phyloP scores from a whole-genome alignment of 371 early-diverging fungal genomes.

The Batkoa obscura region DNA sequence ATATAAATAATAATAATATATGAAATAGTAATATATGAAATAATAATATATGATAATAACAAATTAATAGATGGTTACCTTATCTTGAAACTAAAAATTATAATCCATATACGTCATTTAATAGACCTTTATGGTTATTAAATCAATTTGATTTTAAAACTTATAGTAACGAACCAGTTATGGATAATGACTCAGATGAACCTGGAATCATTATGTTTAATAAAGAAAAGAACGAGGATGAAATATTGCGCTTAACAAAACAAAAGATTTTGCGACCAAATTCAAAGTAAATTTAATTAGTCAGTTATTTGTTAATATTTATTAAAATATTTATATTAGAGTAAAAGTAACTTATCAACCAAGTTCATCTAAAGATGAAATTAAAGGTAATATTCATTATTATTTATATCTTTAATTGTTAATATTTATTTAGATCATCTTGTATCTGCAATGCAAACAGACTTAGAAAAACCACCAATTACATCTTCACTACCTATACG shows the following conservation, averaged over 20 bases:
- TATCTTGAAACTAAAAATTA: not conserved
- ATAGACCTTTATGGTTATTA: not conserved
- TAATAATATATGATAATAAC: no score
- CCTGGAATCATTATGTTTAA: not conserved
- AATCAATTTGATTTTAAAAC: constrained; percentile 3
- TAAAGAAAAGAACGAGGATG: not conserved
- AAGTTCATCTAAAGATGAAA: not conserved
- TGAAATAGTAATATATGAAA: no score
- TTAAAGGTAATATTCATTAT: not conserved
- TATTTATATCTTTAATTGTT: not conserved
- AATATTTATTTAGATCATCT: not conserved
- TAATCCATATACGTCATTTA: not conserved
- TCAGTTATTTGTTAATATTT: not conserved
- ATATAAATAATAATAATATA: not conserved
- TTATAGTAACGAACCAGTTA: not conserved
- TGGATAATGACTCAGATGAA: no score
- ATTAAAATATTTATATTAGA: not conserved
- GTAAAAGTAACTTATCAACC: not conserved
- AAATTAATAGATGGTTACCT: constrained; percentile 5
- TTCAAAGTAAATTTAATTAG: not conserved
- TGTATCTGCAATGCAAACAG: constrained; percentile 1
- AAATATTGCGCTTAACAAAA: not conserved
- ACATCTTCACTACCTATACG: not conserved
- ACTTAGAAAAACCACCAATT: not conserved
- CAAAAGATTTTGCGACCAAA: not conserved